Conservation (phyloP, 371 early-diverging fungal species). For the Dichotomocladium elegans region DNA sequence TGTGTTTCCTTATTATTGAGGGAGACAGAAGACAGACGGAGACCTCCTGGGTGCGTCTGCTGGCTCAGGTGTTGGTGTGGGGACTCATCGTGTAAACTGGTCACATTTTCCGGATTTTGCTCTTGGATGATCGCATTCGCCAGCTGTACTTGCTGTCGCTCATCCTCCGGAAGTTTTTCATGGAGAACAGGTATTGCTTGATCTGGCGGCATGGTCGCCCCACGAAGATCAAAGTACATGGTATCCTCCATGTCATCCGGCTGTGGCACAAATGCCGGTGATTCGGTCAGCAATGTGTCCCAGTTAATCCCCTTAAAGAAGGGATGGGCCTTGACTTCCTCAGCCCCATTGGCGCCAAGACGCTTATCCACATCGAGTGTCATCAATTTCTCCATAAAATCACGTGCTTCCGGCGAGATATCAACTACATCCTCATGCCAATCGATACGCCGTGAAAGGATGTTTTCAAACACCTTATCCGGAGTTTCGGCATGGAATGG, state of each 20-base stretch:
- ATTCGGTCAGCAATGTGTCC: conserved; percentile 64
- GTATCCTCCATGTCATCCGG: conserved; percentile 80
- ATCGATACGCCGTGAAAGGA: conserved; percentile 68
- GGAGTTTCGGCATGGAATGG: conserved; percentile 88
- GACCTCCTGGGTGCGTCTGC: background rate
- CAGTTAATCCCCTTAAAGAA: conserved; percentile 66
- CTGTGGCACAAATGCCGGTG: conserved; percentile 85
- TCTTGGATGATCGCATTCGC: conserved; percentile 42
- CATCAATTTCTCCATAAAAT: conserved; percentile 84
- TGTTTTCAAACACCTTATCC: conserved; percentile 84
- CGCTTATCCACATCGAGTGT: conserved; percentile 72
- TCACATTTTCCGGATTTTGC: conserved; percentile 29
- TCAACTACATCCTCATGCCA: conserved; percentile 68
- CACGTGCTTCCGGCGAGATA: conserved; percentile 78
- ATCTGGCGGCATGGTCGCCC: conserved; percentile 54
- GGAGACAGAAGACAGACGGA: background rate
- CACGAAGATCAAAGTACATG: conserved; percentile 90
- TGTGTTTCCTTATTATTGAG: background rate
- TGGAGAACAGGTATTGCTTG: conserved; percentile 9
- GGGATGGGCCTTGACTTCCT: conserved; percentile 63
- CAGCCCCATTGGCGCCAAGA: conserved; percentile 66
- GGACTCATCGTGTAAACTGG: background rate
- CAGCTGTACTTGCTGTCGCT: conserved; percentile 26
- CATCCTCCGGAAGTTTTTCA: conserved; percentile 16
- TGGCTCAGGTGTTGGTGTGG: background rate